A percentile compares a stretch with the other conserved stretches of the same genome.
These are phyloP conservation scores for Schoenoplectus tabernaemontani DNA, from an alignment of 202 grass and related monocot genomes.

Conservation along the genomic window DNA sequence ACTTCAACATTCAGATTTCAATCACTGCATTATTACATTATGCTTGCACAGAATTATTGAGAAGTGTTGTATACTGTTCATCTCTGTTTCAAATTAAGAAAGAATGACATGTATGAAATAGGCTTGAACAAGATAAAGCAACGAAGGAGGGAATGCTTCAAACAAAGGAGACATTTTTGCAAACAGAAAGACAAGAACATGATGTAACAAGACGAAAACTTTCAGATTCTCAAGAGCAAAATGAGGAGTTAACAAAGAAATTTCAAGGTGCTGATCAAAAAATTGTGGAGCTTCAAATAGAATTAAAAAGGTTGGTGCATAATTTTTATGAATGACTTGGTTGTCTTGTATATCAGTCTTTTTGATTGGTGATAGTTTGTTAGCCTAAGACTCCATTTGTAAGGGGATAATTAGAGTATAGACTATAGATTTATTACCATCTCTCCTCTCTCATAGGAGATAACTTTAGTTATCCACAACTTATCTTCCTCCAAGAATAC, in stretches of 20 bases:
- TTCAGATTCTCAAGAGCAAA: constrained; percentile 43
- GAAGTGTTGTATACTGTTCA: background rate
- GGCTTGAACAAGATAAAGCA: constrained; percentile 71
- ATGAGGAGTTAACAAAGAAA: constrained; percentile 52
- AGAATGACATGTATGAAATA: constrained; percentile 13
- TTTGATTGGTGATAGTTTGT: background rate
- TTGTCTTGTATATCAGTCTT: background rate
- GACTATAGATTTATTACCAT: background rate
- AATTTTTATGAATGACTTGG: background rate
- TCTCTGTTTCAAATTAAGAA: background rate
- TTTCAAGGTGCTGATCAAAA: constrained; percentile 39
- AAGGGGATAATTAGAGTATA: background rate
- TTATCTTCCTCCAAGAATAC: background rate
- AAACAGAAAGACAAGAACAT: constrained; percentile 43
- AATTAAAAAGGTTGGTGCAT: constrained; percentile 28
- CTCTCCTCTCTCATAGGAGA: background rate
- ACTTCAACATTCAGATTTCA: background rate
- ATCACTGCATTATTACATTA: background rate
- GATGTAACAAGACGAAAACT: constrained; percentile 39
- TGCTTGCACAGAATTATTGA: background rate
- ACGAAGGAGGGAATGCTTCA: constrained; percentile 43
- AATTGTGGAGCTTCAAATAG: constrained; percentile 45
- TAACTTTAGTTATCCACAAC: background rate
- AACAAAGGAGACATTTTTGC: constrained; percentile 34
- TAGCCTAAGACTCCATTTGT: background rate